Base-by-base conservation (phyloP, 768 basidiomycete species). In the Coprinopsis strossmayeri region DNA sequence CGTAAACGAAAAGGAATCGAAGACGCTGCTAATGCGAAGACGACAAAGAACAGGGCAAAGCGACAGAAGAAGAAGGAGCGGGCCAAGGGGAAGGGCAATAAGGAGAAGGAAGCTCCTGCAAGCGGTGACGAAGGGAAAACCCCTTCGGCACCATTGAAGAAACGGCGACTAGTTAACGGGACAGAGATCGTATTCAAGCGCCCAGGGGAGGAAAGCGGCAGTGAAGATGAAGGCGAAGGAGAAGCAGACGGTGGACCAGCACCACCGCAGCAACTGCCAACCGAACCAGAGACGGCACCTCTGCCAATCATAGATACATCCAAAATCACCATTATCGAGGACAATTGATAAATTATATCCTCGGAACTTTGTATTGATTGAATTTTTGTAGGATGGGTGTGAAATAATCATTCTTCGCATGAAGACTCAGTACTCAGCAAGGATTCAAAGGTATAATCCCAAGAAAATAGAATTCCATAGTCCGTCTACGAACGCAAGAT, bases 41-140 rank as follows among this genome's bases (percentile, higher is more conserved):
- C 95, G 0, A 84, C 91, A 11, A 98, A 93, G 70, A 99, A 99
- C 64, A 78, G 96, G 17, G 88, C 89, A 13, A 97, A 89, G 64
- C 72, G 96, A 38, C 88, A 85, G 65, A 96, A 95, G 74, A 91
- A 91, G 73, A 98, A 94, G 64, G 85, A 78, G 54, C 70, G 80
- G 43, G 64, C 77, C 32, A 82, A 85, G 63, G 62, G 41, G 2
- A 69, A 79, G 63, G 61, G 39, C 45, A 38, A 39, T 58, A 49
- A 25, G 23, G 48, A 61, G 57, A 44, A 61, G 25, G 63, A 66
- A 45, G 51, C 53, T 13, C 45, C 34, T 5, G 57, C 53, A 20
- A 58, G 53, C 32, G 46, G 61, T 32, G 57, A 61, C 40, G 61
- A 51, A n/a, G 58, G 54, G 23, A 64, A 58, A 21, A 60, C 59